These are phyloP conservation scores for Zygoascus hellenicus DNA, from an alignment of 1,139 yeast genomes.

Conservation along the genomic window DNA sequence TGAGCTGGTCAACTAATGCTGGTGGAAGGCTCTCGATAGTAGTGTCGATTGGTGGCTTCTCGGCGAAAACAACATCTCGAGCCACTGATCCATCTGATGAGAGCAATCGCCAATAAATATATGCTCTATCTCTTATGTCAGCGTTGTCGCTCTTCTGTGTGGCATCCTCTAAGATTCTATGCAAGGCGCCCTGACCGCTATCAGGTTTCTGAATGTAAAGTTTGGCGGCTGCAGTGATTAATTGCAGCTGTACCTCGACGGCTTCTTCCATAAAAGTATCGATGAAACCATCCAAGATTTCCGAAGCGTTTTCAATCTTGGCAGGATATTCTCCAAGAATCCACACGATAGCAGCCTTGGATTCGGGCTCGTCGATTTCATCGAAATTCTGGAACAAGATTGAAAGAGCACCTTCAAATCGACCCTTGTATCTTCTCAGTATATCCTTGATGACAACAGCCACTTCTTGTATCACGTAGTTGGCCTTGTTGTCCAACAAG, in stretches of 20 bases:
- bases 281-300: slow-evolving; percentile 46
- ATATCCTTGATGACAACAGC: slow-evolving; percentile 70
- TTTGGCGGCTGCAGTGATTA: slow-evolving; percentile 75
- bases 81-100: slow-evolving; percentile 51
- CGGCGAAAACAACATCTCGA: slow-evolving; percentile 51
- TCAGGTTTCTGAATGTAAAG: slow-evolving; percentile 51
- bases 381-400: slow-evolving; percentile 57
- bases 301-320: slow-evolving; percentile 52
- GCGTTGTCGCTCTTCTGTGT: slow-evolving; percentile 81
- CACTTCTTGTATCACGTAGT: slow-evolving; percentile 73
- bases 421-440: slow-evolving; percentile 67
- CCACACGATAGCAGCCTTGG: slow-evolving; percentile 80
- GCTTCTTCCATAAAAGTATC: slow-evolving; percentile 67
- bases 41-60: slow-evolving; percentile 64
- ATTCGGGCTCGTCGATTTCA: slow-evolving; percentile 54
- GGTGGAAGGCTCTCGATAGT: slow-evolving; percentile 71
- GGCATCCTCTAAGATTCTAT: slow-evolving; percentile 66
- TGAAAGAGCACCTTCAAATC: slow-evolving; percentile 63
- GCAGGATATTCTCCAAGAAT: slow-evolving; percentile 82
- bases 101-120: slow-evolving; percentile 86
- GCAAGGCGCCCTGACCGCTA: slow-evolving; percentile 49
- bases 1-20: slow-evolving; percentile 56
- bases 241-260: slow-evolving; percentile 65
- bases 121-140: slow-evolving; percentile 92
- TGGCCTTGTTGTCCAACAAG: slow-evolving; percentile 70